Evolutionary conservation across 345 rosid genomes (phyloP), one percentile per base, ranked within the genome.

Genomic region (Theobroma cacao): DNA sequence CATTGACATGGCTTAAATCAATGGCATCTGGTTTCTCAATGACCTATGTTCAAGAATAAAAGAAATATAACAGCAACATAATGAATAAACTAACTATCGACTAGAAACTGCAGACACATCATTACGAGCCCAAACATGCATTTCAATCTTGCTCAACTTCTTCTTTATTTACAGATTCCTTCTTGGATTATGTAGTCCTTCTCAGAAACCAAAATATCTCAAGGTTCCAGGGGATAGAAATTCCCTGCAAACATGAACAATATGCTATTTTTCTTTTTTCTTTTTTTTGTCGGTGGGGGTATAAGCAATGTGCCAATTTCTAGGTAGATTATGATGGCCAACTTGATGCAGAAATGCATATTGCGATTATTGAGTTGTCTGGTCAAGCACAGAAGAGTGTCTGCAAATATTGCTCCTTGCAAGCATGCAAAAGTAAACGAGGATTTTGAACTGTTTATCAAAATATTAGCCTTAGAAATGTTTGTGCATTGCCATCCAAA

Each of bases 11-110:
- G 77, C 85, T 92, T 82, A 93, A 80, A 43, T 72, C 77, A 79
- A 91, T 72, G 38, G 93, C 92, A 79, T 83, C 90, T 53, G 86
- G 86, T 79, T 88, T 90, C 81, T 90, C 93, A 33, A 82, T 75
- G 75, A 86, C 96, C 99, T 95, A 80, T 9, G 69, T 83, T 79
- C 75, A 77, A 78, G 69, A 77, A 77, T 69, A 62, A 74, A 62
- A 36, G 74, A 75, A 81, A 77, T 68, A 43, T 61, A 34, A 75
- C 18, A 45, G 9, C 38, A 30, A 45, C 20, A 20, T 15, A 68
- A 24, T 7, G 8, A 28, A 45, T 26, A 15, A 47, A 26, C 34
- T 4, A 43, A 10, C 24, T 13, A 22, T 24, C 4, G 55, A 43
- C 10, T 60, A 74, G 53, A 60, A 59, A 58, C 52, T 56, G 7